Conservation (phyloP, 2,329 filamentous ascomycete species). For the Penicillium corylophilum region DNA sequence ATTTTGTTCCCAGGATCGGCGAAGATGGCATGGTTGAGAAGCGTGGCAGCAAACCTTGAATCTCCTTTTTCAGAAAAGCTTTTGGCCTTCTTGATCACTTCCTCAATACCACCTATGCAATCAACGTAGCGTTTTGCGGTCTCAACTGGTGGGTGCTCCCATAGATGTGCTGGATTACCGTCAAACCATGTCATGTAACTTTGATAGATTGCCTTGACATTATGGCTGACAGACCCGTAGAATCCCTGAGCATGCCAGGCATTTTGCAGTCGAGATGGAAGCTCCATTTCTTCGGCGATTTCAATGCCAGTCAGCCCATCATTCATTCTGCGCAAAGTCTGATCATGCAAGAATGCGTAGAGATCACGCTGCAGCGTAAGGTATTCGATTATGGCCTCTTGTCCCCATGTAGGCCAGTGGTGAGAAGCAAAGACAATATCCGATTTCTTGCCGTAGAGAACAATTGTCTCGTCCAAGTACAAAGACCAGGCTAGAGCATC, state of each 20-base stretch:
- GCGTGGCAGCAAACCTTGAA: constrained; percentile 41
- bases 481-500: constrained; percentile 43
- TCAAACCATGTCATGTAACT: constrained; percentile 36
- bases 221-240: constrained; percentile 42
- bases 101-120: constrained; percentile 38
- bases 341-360: constrained; percentile 43
- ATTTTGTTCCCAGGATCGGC: constrained; percentile 18
- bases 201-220: constrained; percentile 43
- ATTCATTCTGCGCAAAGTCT: constrained; percentile 44
- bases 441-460: constrained; percentile 32
- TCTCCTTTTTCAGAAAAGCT: constrained; percentile 30
- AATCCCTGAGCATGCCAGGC: constrained; percentile 36
- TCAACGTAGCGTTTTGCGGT: constrained; percentile 38
- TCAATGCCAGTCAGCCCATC: constrained; percentile 37
- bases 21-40: constrained; percentile 39
- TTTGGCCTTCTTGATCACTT: constrained; percentile 31
- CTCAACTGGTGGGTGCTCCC: constrained; percentile 37
- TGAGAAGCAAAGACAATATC: constrained; percentile 42
- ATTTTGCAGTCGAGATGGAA: constrained; percentile 34
- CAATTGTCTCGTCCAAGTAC: constrained; percentile 42
- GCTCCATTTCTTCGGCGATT: constrained; percentile 39
- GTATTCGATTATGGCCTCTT: constrained; percentile 9
- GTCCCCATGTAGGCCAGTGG: constrained; percentile 47
- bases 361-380: constrained; percentile 41
- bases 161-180: constrained; percentile 36